Conservation (phyloP, 169 alveolate species). For the Perkinsus marinus region DNA sequence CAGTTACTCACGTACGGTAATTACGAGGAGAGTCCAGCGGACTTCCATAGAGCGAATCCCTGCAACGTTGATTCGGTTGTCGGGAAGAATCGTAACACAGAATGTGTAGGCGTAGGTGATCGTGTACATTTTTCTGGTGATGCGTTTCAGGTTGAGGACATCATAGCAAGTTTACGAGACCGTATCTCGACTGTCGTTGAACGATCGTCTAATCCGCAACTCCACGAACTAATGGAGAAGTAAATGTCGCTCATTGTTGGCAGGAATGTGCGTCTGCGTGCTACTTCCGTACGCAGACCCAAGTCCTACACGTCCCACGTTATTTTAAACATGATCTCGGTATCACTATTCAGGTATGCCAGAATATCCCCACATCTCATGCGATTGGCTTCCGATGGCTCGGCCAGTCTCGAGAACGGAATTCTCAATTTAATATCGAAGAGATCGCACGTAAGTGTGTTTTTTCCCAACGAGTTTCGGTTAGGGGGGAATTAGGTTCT, state of each 20-base stretch:
- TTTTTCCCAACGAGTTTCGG: not conserved
- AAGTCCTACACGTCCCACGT: too few relatives aligned
- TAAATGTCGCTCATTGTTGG: not conserved
- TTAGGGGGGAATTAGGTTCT: not conserved
- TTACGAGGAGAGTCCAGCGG: not conserved
- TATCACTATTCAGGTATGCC: not conserved
- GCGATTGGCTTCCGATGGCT: not conserved
- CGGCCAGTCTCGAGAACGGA: not conserved
- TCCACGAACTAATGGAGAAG: not conserved
- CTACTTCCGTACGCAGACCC: too few relatives aligned
- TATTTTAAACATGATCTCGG: not conserved
- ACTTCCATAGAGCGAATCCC: not conserved
- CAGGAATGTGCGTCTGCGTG: too few relatives aligned
- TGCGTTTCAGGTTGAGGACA: not conserved
- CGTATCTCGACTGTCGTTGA: not conserved
- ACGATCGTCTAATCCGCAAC: not conserved
- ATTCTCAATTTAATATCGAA: not conserved
- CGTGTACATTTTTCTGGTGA: not conserved
- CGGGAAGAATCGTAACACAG: not conserved
- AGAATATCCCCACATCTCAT: not conserved
- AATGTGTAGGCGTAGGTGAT: not conserved
- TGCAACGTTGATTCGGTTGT: not conserved
- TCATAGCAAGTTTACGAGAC: not conserved
- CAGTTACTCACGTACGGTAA: not conserved
- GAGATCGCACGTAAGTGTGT: not conserved